A percentile compares a stretch with the other conserved stretches of the same genome.
These are phyloP conservation scores for Proliferodiscus dingleyae DNA, from an alignment of 2,329 filamentous ascomycete genomes.

Conservation along the genomic window DNA sequence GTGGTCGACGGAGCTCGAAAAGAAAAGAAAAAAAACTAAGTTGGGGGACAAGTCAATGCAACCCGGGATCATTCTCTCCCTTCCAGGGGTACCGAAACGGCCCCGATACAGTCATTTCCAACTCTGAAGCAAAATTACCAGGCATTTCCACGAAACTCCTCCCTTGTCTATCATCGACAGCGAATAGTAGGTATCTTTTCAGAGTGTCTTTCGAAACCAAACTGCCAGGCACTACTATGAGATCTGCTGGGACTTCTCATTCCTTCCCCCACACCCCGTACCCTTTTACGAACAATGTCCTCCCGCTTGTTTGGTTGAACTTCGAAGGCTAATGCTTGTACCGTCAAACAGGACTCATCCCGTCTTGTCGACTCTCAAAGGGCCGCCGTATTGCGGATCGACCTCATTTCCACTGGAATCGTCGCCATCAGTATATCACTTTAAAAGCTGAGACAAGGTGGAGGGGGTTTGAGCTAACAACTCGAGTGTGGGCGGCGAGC, in stretches of 20 bases:
- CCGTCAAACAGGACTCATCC: constrained; percentile 9
- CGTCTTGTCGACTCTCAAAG: constrained; percentile 3
- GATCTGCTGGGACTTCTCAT: constrained; percentile 8
- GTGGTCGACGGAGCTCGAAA: constrained; percentile 1
- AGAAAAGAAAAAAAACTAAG: not conserved
- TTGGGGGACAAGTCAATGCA: constrained; percentile 6
- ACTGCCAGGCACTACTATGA: constrained; percentile 5
- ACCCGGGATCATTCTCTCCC: not conserved
- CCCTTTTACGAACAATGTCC: constrained; percentile 6
- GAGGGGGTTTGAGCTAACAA: too few species aligned
- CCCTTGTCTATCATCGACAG: constrained; percentile 8
- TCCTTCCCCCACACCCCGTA: constrained; percentile 8
- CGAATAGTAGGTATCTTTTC: constrained; percentile 2
- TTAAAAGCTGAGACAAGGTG: constrained; percentile 10
- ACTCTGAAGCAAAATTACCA: constrained; percentile 18
- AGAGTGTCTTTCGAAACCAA: constrained; percentile 9
- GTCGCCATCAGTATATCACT: constrained; percentile 1
- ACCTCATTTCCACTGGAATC: constrained; percentile 12
- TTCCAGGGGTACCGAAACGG: constrained; percentile 14
- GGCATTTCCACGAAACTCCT: constrained; percentile 9
- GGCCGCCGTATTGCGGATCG: not conserved
- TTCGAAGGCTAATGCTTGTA: constrained; percentile 25
- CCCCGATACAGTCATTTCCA: constrained; percentile 18
- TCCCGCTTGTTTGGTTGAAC: constrained; percentile 6
- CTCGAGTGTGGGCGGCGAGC: too few species aligned